A percentile compares a stretch with the other conserved stretches of the same genome.
phyloP scores from a whole-genome alignment of 1,284 basidiomycete species.

The Agaricales sp. region DNA sequence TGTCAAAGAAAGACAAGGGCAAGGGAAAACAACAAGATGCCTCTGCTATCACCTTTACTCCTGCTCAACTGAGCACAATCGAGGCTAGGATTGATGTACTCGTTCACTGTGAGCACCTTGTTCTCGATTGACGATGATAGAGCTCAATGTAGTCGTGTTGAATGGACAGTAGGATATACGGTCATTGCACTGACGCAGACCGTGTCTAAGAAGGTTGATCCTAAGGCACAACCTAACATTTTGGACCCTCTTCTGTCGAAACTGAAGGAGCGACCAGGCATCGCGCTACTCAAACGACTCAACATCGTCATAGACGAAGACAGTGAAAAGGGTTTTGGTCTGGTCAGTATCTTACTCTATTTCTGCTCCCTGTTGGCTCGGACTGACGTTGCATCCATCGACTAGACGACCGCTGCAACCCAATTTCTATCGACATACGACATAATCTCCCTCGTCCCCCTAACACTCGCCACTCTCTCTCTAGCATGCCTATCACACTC shows the following conservation, averaged over 20 bases:
- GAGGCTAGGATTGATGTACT: conserved; percentile 34
- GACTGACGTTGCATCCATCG: conserved; percentile 1
- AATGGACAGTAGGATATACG: conserved; percentile 63
- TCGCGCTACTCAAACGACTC: conserved; percentile 57
- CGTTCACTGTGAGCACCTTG: conserved; percentile 27
- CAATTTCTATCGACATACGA: conserved; percentile 54
- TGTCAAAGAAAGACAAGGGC: conserved; percentile 28
- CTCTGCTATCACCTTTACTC: conserved; percentile 14
- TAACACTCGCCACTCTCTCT: conserved; percentile 62
- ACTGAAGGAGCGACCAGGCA: conserved; percentile 41
- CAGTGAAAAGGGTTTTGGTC: conserved; percentile 72
- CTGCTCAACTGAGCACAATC: conserved; percentile 27
- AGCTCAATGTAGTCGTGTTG: no score
- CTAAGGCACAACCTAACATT: conserved; percentile 53
- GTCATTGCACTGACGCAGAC: conserved; percentile 65
- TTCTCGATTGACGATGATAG: background rate
- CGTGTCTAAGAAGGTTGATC: conserved; percentile 55
- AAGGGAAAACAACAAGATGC: conserved; percentile 19
- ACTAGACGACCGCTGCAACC: conserved; percentile 51
- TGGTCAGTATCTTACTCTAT: conserved; percentile 33
- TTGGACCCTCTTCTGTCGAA: conserved; percentile 42
- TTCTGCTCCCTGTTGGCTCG: background rate
- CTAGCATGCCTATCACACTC: conserved; percentile 74
- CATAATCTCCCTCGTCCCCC: conserved; percentile 65
- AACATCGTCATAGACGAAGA: conserved; percentile 67